phyloP scores from a whole-genome alignment of 1,284 basidiomycete genomes.

The Leccinum angustisporum region DNA sequence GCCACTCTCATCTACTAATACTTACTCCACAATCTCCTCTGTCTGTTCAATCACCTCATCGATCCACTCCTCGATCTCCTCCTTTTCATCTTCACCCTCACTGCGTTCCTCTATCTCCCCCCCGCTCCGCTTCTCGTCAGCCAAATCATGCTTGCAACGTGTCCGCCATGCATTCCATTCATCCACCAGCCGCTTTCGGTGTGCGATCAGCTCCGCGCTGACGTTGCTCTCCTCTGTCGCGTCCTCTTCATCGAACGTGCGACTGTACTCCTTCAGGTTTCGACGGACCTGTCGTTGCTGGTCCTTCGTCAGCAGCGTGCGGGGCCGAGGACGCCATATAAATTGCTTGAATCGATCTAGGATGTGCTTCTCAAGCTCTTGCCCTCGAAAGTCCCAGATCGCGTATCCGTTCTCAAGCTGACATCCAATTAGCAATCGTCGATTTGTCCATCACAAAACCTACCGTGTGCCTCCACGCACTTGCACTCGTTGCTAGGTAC shows the following conservation, averaged over 20 bases:
- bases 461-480: conserved; percentile 93
- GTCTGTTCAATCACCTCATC: conserved; percentile 90
- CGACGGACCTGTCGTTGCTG: conserved; percentile 87
- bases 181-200: conserved; percentile 88
- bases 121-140: conserved; percentile 44
- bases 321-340: conserved; percentile 94
- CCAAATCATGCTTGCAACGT: conserved; percentile 58
- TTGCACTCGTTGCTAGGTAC: conserved; percentile 91
- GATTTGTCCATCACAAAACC: conserved; percentile 3
- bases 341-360: conserved; percentile 98
- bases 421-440: conserved; percentile 11
- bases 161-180: conserved; percentile 98
- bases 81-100: conserved; percentile 62
- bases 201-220: conserved; percentile 90
- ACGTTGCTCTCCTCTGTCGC: conserved; percentile 93
- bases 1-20: conserved; percentile 18
- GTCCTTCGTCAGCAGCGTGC: conserved; percentile 85
- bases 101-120: conserved; percentile 39
- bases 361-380: conserved; percentile 86
- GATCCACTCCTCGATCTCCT: conserved; percentile 88
- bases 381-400: conserved; percentile 97
- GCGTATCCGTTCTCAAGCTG: conserved; percentile 96
- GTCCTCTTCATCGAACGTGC: conserved; percentile 95
- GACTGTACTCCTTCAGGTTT: conserved; percentile 91
- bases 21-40: conserved; percentile 58